Evolutionary conservation across 2,329 filamentous ascomycete genomes (phyloP).

Genomic region (Pyrenochaeta sp.): DNA sequence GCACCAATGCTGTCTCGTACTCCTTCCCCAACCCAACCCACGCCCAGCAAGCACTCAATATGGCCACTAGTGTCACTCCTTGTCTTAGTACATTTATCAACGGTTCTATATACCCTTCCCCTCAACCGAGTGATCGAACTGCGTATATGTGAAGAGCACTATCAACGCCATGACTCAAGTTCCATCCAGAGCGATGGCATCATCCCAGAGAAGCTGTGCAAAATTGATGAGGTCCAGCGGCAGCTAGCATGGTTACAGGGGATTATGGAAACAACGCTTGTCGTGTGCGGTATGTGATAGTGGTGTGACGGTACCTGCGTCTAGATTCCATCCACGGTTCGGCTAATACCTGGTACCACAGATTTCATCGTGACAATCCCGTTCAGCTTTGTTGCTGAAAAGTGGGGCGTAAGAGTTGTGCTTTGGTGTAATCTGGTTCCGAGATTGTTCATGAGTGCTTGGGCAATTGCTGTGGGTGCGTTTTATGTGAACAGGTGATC

Average conservation of each 20-base stretch:
- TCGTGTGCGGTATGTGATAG: slow-evolving; percentile 43
- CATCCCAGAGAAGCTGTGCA: slow-evolving; percentile 63
- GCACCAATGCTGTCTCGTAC: slow-evolving; percentile 4
- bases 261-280: slow-evolving; percentile 48
- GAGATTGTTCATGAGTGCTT: slow-evolving; percentile 37
- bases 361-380: slow-evolving; percentile 48
- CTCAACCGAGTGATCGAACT: slow-evolving; percentile 49
- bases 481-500: background rate
- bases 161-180: slow-evolving; percentile 52
- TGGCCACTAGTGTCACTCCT: slow-evolving; percentile 43
- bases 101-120: slow-evolving; percentile 46
- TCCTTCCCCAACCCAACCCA: slow-evolving; percentile 8
- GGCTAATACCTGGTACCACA: slow-evolving; percentile 19
- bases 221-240: slow-evolving; percentile 61
- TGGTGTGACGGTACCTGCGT: slow-evolving; percentile 1
- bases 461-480: slow-evolving; percentile 44
- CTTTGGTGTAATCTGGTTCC: slow-evolving; percentile 46
- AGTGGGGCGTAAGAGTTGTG: slow-evolving; percentile 36
- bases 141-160: slow-evolving; percentile 60
- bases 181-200: slow-evolving; percentile 46
- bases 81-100: slow-evolving; percentile 42
- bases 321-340: slow-evolving; percentile 1
- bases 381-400: slow-evolving; percentile 45
- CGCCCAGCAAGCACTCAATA: slow-evolving; percentile 21
- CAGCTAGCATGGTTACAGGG: slow-evolving; percentile 63